Evolutionary conservation across 768 basidiomycete genomes (phyloP).

Genomic region (Lactarius vividus): DNA sequence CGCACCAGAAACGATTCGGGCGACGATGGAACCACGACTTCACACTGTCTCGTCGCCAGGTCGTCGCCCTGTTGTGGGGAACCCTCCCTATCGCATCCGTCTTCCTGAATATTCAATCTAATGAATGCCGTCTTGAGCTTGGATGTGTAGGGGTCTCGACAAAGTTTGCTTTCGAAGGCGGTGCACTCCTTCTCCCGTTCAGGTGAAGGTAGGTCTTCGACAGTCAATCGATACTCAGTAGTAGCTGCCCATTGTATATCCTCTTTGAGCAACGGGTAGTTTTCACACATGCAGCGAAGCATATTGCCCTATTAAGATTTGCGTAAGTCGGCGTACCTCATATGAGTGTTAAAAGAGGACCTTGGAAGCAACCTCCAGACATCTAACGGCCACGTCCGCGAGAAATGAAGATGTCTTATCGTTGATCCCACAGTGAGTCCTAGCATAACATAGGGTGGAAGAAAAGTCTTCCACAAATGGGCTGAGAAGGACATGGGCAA

Average conservation of each 20-base stretch:
- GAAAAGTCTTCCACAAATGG: slow-evolving; percentile 64
- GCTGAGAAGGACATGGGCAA: slow-evolving; percentile 60
- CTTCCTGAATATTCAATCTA: slow-evolving; percentile 13
- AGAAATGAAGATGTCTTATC: slow-evolving; percentile 41
- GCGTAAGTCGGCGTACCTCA: slow-evolving; percentile 20
- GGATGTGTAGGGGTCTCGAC: slow-evolving; percentile 40
- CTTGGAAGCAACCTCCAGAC: slow-evolving; percentile 60
- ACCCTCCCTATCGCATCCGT: slow-evolving; percentile 6
- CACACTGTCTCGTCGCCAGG: not conserved
- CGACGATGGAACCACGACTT: not conserved
- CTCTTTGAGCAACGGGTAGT: slow-evolving; percentile 43
- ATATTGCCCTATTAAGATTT: slow-evolving; percentile 55
- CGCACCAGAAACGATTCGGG: slow-evolving; percentile 15
- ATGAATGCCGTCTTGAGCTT: not conserved
- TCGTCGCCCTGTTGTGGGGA: slow-evolving; percentile 11
- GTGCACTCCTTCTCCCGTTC: slow-evolving; percentile 48
- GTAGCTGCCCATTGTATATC: slow-evolving; percentile 46
- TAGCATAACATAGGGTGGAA: slow-evolving; percentile 47
- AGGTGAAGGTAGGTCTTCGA: slow-evolving; percentile 55
- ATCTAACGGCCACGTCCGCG: slow-evolving; percentile 56
- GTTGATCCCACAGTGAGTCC: slow-evolving; percentile 43
- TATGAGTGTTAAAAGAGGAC: slow-evolving; percentile 16
- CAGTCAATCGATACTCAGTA: slow-evolving; percentile 47
- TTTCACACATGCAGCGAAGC: slow-evolving; percentile 54
- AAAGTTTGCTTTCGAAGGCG: slow-evolving; percentile 50